A percentile compares a stretch with the other conserved stretches of the same genome.
Conservation (phyloP, 805 yeast genomes). For the Sugiyamaella floridensis region DNA sequence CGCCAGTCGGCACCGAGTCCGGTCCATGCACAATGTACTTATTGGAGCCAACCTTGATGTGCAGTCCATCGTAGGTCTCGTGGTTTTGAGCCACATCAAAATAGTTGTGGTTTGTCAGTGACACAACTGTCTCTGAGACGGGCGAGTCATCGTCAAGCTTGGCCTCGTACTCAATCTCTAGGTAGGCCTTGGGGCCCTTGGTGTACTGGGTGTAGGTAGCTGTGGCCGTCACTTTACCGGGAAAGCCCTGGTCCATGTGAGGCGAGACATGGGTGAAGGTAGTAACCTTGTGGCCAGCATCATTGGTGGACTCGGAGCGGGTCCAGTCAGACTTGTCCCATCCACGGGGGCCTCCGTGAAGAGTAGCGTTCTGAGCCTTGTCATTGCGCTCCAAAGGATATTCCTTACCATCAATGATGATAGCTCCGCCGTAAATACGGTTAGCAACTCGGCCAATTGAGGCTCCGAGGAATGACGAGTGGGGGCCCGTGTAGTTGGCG, state of each 20-base stretch:
- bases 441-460: slow-evolving; percentile 63
- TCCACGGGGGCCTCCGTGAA: slow-evolving; percentile 53
- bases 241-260: slow-evolving; percentile 51
- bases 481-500: slow-evolving; percentile 22
- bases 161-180: slow-evolving; percentile 45
- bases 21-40: slow-evolving; percentile 39
- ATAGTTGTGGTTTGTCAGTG: slow-evolving; percentile 58
- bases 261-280: slow-evolving; percentile 38
- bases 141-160: slow-evolving; percentile 30
- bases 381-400: slow-evolving; percentile 33
- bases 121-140: slow-evolving; percentile 43
- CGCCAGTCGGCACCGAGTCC: slow-evolving; percentile 43
- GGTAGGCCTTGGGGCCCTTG: slow-evolving; percentile 26
- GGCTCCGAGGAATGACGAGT: slow-evolving; percentile 53
- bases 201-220: slow-evolving; percentile 41
- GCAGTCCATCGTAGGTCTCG: slow-evolving; percentile 33
- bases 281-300: slow-evolving; percentile 23
- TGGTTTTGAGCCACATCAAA: slow-evolving; percentile 40
- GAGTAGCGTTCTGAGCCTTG: slow-evolving; percentile 33
- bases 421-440: slow-evolving; percentile 43
- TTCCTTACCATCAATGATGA: slow-evolving; percentile 36
- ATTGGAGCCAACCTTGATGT: slow-evolving; percentile 35
- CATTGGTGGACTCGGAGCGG: slow-evolving; percentile 42
- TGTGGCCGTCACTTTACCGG: slow-evolving; percentile 45
- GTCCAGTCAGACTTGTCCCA: slow-evolving; percentile 44